Conservation (phyloP, 805 yeast genomes). For the Metschnikowia cerradonensis region DNA sequence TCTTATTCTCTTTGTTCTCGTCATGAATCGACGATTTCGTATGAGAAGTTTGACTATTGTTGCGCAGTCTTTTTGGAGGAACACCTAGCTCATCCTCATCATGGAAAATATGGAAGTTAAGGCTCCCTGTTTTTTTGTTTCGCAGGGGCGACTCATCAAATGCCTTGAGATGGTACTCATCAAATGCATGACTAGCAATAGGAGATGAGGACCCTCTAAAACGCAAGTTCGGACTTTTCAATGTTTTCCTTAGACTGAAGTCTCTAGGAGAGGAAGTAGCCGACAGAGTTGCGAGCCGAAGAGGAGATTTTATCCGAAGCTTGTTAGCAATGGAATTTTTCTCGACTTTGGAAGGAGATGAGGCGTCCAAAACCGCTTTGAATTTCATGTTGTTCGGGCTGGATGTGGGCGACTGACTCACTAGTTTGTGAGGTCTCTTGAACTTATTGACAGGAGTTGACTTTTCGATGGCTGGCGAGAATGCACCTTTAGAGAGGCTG, state of each 20-base stretch:
- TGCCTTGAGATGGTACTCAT: constrained; percentile 8
- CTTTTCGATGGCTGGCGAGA: constrained; percentile 13
- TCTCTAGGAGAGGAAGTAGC: constrained; percentile 13
- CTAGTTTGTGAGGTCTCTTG: constrained; percentile 41
- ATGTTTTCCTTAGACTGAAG: constrained; percentile 11
- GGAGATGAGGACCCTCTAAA: constrained; percentile 18
- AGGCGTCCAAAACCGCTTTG: constrained; percentile 11
- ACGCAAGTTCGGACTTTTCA: constrained; percentile 14
- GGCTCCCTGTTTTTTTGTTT: constrained; percentile 7
- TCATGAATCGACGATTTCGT: constrained; percentile 5
- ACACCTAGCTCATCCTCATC: constrained; percentile 9
- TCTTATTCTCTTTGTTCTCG: constrained; percentile 37
- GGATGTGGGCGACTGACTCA: constrained; percentile 43
- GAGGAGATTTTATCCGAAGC: constrained; percentile 33
- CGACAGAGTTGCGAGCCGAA: constrained; percentile 10
- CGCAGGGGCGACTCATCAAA: constrained; percentile 19
- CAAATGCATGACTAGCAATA: constrained; percentile 10
- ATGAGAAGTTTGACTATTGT: constrained; percentile 1
- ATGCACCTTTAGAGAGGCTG: constrained; percentile 12
- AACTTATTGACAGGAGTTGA: constrained; percentile 26
- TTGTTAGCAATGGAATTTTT: constrained; percentile 26
- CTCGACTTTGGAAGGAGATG: constrained; percentile 11
- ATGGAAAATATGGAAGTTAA: constrained; percentile 13
- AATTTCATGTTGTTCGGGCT: constrained; percentile 15
- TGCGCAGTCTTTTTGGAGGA: constrained; percentile 5